Evolutionary conservation across 225 moss, liverwort and hornwort species (phyloP).

Genomic region (Physcomitrellopsis africana): DNA sequence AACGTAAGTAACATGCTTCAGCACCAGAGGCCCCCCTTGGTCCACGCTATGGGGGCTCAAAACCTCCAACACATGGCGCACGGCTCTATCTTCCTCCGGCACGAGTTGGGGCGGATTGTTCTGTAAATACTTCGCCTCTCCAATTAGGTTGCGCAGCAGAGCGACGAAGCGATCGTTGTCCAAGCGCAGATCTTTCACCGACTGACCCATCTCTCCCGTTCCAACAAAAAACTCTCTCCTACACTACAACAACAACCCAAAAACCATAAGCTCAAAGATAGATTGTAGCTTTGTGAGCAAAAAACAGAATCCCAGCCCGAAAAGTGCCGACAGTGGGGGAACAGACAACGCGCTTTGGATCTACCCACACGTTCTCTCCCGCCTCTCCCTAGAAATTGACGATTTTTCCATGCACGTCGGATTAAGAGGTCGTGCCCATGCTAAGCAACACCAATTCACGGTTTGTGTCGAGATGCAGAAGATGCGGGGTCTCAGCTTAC

Average conservation of each 20-base stretch:
- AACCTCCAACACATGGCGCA: slow-evolving; percentile 64
- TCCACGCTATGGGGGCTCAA: slow-evolving; percentile 50
- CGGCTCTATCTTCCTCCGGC: slow-evolving; percentile 65
- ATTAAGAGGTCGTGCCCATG: no score
- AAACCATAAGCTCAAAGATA: not conserved
- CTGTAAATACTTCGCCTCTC: slow-evolving; percentile 60
- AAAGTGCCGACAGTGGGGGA: no score
- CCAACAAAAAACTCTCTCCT: not conserved
- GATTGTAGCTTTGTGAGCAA: not conserved
- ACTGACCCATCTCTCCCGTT: slow-evolving; percentile 20
- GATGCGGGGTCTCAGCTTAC: no score
- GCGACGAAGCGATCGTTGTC: slow-evolving; percentile 45
- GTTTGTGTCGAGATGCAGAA: no score
- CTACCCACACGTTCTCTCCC: no score
- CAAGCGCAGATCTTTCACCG: slow-evolving; percentile 39
- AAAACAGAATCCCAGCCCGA: no score
- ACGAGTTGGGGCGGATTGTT: slow-evolving; percentile 69
- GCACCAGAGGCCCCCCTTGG: slow-evolving; percentile 52
- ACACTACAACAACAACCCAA: not conserved
- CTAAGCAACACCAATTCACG: no score
- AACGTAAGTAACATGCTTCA: slow-evolving; percentile 66
- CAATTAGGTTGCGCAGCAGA: slow-evolving; percentile 61
- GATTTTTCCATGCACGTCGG: no score
- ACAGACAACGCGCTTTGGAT: no score
- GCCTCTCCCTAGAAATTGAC: no score